These are phyloP conservation scores for Glonium stellatum DNA, from an alignment of 495 filamentous ascomycete genomes.

Conservation along the genomic window DNA sequence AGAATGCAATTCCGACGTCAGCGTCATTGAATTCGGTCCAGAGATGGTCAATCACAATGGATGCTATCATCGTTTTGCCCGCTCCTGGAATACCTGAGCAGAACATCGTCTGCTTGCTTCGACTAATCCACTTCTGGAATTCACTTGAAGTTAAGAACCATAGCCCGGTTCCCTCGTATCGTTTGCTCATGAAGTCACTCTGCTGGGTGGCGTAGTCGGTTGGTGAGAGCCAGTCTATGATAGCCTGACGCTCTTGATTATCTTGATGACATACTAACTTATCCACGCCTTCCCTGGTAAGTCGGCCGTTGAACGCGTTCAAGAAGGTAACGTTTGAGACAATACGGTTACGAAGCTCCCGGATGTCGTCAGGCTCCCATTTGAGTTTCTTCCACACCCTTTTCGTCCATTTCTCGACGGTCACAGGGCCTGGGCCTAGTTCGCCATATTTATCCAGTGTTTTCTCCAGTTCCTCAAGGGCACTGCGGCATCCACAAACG, in stretches of 20 bases:
- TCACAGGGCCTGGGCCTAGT: neutral
- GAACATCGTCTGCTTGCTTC: neutral
- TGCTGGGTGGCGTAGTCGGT: neutral
- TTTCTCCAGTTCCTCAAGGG: constrained; percentile 11
- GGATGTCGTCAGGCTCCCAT: constrained; percentile 33
- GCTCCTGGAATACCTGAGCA: constrained; percentile 4
- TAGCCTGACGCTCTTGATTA: neutral
- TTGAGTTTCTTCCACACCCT: constrained; percentile 31
- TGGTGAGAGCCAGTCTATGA: neutral
- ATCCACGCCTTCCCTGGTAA: neutral
- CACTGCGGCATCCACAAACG: neutral
- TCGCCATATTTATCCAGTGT: constrained; percentile 5
- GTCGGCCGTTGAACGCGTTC: neutral
- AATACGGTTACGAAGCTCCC: constrained; percentile 28
- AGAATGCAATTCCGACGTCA: neutral
- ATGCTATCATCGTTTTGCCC: neutral
- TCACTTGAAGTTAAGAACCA: neutral
- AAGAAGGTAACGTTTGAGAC: constrained; percentile 21
- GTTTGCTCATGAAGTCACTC: neutral
- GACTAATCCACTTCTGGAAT: neutral
- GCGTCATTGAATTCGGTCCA: neutral
- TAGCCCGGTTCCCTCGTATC: neutral
- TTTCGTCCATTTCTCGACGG: neutral
- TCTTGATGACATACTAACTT: neutral
- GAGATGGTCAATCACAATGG: neutral